Percentiles rank a stretch among this genome's conserved stretches.
Conservation (phyloP, 2,329 filamentous ascomycete species). For the Botrytis cinerea region DNA sequence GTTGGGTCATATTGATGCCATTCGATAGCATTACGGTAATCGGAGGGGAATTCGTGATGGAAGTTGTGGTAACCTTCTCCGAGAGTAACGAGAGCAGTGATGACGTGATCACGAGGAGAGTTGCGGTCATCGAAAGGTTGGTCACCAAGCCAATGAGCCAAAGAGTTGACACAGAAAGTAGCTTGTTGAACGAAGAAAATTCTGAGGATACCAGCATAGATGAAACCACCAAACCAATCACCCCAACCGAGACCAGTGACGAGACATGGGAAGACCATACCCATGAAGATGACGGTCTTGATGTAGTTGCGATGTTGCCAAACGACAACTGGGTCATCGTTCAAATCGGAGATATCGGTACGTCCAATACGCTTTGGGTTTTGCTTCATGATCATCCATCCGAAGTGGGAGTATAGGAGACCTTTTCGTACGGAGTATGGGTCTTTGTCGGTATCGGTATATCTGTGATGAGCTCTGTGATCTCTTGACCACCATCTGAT, state of each 20-base stretch:
- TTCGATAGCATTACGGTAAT: slow-evolving; percentile 88
- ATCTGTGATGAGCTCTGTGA: slow-evolving; percentile 86
- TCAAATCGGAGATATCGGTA: slow-evolving; percentile 84
- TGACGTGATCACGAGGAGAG: slow-evolving; percentile 83
- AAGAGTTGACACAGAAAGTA: slow-evolving; percentile 89
- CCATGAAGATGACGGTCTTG: slow-evolving; percentile 77
- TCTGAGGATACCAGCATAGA: slow-evolving; percentile 82
- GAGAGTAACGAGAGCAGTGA: slow-evolving; percentile 82
- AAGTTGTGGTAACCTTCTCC: slow-evolving; percentile 95
- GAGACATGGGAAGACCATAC: slow-evolving; percentile 71
- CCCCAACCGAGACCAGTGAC: slow-evolving; percentile 78
- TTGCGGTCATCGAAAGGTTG: slow-evolving; percentile 93
- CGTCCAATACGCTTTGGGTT: slow-evolving; percentile 87
- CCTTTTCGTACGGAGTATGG: slow-evolving; percentile 91
- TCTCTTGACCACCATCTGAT: slow-evolving; percentile 88
- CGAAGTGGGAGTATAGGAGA: slow-evolving; percentile 78
- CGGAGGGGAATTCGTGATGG: slow-evolving; percentile 91
- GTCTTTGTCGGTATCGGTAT: slow-evolving; percentile 90
- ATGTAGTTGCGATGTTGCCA: slow-evolving; percentile 89
- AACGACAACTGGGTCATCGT: slow-evolving; percentile 80
- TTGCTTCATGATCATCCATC: slow-evolving; percentile 94
- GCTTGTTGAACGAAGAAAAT: slow-evolving; percentile 91
- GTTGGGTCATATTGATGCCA: slow-evolving; percentile 93
- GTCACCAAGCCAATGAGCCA: slow-evolving; percentile 88
- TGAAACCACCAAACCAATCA: slow-evolving; percentile 78